A percentile compares a stretch with the other conserved stretches of the same genome.
Conservation (phyloP, 192 early-diverging fungal species). For the Podila horticola region DNA sequence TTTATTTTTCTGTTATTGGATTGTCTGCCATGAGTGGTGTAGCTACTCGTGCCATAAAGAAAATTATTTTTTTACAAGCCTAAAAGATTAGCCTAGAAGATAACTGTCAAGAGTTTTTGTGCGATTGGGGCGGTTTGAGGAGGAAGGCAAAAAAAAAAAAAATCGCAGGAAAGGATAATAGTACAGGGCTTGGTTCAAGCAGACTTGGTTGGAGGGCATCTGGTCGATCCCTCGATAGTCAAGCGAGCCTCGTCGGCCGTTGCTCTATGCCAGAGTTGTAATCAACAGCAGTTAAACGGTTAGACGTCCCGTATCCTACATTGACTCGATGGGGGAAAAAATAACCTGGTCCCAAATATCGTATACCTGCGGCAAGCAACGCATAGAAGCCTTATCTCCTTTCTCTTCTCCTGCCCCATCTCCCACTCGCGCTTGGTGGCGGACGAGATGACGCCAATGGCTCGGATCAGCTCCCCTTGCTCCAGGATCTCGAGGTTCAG, state of each 20-base stretch:
- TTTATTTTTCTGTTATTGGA: no score
- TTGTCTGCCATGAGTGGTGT: no score
- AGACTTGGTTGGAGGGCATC: slow-evolving; percentile 2
- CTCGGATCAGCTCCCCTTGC: slow-evolving; percentile 6
- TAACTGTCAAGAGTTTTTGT: no score
- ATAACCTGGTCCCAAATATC: no score
- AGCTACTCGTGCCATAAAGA: no score
- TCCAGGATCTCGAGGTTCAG: slow-evolving; percentile 11
- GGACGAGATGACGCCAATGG: slow-evolving; percentile 1
- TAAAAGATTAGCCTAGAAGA: no score
- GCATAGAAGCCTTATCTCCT: neutral
- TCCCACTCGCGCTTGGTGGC: neutral
- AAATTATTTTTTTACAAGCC: no score
- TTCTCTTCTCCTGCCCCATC: neutral
- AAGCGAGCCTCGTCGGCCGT: slow-evolving; percentile 15
- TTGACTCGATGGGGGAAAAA: neutral
- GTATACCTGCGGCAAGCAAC: neutral
- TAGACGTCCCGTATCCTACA: neutral
- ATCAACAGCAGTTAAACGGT: neutral
- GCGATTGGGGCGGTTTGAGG: no score
- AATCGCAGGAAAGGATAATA: neutral
- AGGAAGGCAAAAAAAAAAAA: neutral
- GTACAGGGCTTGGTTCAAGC: neutral
- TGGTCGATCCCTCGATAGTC: slow-evolving; percentile 2
- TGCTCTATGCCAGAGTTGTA: neutral